These are phyloP conservation scores for Puccinia novopanici DNA, from an alignment of 1,284 basidiomycete species.

Conservation along the genomic window DNA sequence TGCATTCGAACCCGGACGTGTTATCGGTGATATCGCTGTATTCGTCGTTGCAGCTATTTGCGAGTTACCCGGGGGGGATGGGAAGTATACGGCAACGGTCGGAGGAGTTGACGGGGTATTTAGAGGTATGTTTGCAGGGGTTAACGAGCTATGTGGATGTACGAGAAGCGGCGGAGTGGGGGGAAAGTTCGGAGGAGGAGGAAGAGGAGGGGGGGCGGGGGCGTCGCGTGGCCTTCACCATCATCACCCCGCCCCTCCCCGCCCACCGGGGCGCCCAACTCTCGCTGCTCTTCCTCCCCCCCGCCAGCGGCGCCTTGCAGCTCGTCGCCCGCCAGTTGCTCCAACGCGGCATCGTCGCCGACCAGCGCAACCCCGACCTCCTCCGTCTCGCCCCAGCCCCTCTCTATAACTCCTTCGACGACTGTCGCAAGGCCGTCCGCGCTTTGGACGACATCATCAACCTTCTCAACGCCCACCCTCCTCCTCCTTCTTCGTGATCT, in stretches of 20 bases:
- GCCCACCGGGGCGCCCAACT: constrained; percentile 78
- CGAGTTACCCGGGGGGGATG: constrained; percentile 56
- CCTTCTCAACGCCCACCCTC: constrained; percentile 22
- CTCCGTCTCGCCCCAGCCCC: constrained; percentile 81
- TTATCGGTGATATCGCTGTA: constrained; percentile 76
- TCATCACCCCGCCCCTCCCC: constrained; percentile 73
- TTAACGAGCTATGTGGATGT: constrained; percentile 61
- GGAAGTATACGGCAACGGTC: constrained; percentile 28
- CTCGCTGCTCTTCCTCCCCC: constrained; percentile 73
- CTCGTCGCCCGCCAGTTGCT: constrained; percentile 68
- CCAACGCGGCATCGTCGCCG: constrained; percentile 77
- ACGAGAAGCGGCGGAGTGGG: constrained; percentile 54
- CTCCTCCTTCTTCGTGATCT: background rate
- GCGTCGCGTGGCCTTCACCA: constrained; percentile 69
- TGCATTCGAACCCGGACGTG: constrained; percentile 88
- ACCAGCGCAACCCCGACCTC: constrained; percentile 84
- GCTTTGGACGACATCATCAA: constrained; percentile 65
- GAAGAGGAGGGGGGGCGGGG: constrained; percentile 43
- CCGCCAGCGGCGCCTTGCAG: constrained; percentile 69
- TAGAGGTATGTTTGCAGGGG: constrained; percentile 24
- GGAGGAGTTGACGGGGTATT: constrained; percentile 41
- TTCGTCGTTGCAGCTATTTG: constrained; percentile 78
- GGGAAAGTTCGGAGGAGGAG: constrained; percentile 42
- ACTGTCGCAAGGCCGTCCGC: constrained; percentile 71
- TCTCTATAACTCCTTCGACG: constrained; percentile 77